phyloP scores from a whole-genome alignment of 352 stramenopile genomes.

The Phytophthora idaei region DNA sequence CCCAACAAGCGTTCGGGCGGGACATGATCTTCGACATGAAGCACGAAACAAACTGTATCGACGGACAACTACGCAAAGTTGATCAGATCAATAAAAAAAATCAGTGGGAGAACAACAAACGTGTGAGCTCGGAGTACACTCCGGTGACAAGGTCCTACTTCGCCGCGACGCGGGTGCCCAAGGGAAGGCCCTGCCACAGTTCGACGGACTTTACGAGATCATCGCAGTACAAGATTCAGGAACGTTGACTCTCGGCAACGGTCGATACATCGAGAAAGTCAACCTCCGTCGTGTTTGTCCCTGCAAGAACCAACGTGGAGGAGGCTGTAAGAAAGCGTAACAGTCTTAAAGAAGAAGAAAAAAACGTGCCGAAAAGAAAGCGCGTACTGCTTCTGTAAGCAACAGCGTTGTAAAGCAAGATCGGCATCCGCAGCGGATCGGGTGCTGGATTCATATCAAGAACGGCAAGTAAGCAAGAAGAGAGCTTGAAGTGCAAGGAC shows the following conservation, averaged over 20 bases:
- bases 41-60: constrained; percentile 4
- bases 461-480: no score
- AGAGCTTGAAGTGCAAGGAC: no score
- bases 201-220: constrained; percentile 7
- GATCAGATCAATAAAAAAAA: constrained; percentile 2
- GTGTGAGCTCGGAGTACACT: neutral
- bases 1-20: neutral
- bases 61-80: neutral
- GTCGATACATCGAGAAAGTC: constrained; percentile 14
- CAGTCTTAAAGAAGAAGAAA: no score
- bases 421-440: no score
- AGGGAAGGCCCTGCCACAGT: neutral
- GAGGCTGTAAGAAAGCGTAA: constrained; percentile 1
- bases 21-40: neutral
- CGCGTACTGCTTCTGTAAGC: no score
- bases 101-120: neutral
- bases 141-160: neutral
- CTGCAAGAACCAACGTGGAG: constrained; percentile 7
- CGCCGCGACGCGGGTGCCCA: neutral
- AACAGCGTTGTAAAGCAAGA: no score
- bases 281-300: constrained; percentile 7
- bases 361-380: no score
- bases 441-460: no score
- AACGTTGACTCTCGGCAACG: constrained; percentile 13
- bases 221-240: neutral